Evolutionary conservation across 345 rosid species (phyloP).

Genomic region (Arabidopsis suecica): DNA sequence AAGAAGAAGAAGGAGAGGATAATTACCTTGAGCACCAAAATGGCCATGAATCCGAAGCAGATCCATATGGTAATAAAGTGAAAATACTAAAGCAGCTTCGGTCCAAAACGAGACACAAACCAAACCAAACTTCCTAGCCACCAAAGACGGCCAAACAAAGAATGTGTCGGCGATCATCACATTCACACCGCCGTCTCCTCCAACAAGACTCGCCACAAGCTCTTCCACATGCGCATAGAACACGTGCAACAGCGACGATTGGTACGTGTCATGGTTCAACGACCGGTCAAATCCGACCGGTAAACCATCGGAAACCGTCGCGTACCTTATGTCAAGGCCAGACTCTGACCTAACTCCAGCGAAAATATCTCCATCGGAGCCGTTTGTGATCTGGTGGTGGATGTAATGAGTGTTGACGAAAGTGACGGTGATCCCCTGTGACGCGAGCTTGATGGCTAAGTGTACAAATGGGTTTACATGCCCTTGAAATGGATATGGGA

Average conservation of each 20-base stretch:
- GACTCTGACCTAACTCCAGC: conserved; percentile 50
- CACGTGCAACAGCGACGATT: conserved; percentile 56
- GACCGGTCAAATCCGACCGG: conserved; percentile 74
- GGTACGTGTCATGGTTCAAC: conserved; percentile 73
- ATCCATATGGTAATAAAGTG: conserved; percentile 73
- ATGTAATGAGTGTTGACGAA: conserved; percentile 67
- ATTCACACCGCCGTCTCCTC: conserved; percentile 41
- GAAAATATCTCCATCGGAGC: conserved; percentile 54
- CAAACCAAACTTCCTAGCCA: conserved; percentile 66
- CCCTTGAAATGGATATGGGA: conserved; percentile 82
- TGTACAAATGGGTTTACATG: conserved; percentile 70
- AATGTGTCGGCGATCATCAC: conserved; percentile 76
- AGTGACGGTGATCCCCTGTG: conserved; percentile 75
- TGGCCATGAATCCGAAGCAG: conserved; percentile 71
- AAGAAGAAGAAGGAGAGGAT: neutral
- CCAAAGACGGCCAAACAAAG: conserved; percentile 71
- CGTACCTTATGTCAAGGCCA: conserved; percentile 72
- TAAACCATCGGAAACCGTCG: conserved; percentile 76
- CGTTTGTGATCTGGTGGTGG: conserved; percentile 58
- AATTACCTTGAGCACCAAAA: conserved; percentile 65
- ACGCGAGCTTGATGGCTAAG: conserved; percentile 77
- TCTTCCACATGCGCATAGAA: conserved; percentile 73
- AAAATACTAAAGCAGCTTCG: conserved; percentile 74
- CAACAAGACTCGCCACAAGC: conserved; percentile 49
- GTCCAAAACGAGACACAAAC: conserved; percentile 83